phyloP scores from a whole-genome alignment of 2,329 filamentous ascomycete species.

The Cladophialophora carrionii region DNA sequence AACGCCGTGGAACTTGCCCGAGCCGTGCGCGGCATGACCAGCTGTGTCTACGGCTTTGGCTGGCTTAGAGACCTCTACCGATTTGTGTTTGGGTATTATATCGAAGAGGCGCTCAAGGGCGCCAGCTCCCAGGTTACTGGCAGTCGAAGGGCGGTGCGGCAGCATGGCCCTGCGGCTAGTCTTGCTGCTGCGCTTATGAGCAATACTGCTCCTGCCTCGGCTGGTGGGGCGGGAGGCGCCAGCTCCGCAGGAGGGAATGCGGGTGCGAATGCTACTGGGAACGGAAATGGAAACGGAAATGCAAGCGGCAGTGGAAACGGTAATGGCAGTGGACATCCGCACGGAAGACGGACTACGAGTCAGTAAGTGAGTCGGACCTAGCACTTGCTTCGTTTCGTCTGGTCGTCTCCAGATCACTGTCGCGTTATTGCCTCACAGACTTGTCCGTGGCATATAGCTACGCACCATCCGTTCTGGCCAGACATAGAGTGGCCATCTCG shows the following conservation, averaged over 20 bases:
- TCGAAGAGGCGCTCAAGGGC: conserved; percentile 68
- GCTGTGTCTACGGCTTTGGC: conserved; percentile 67
- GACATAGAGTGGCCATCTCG: neutral
- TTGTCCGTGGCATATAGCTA: neutral
- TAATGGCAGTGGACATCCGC: conserved; percentile 14
- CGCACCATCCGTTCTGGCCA: neutral
- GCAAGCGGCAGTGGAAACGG: conserved; percentile 2
- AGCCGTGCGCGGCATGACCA: conserved; percentile 75
- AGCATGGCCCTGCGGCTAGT: conserved; percentile 20
- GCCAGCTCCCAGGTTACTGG: conserved; percentile 9
- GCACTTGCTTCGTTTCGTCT: neutral
- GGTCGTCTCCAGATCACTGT: neutral
- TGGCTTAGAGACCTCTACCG: conserved; percentile 83
- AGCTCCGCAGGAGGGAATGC: neutral
- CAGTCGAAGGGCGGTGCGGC: conserved; percentile 12
- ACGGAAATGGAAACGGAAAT: conserved; percentile 2
- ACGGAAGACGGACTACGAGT: conserved; percentile 21
- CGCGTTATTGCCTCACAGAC: neutral
- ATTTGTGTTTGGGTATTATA: conserved; percentile 79
- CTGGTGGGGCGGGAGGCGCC: neutral
- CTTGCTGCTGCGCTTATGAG: conserved; percentile 30
- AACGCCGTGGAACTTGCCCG: conserved; percentile 76
- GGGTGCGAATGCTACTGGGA: conserved; percentile 7
- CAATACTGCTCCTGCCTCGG: conserved; percentile 4
- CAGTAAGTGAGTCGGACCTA: conserved; percentile 10